Base-by-base conservation (phyloP, 768 basidiomycete genomes). In the Asterophora parasitica region DNA sequence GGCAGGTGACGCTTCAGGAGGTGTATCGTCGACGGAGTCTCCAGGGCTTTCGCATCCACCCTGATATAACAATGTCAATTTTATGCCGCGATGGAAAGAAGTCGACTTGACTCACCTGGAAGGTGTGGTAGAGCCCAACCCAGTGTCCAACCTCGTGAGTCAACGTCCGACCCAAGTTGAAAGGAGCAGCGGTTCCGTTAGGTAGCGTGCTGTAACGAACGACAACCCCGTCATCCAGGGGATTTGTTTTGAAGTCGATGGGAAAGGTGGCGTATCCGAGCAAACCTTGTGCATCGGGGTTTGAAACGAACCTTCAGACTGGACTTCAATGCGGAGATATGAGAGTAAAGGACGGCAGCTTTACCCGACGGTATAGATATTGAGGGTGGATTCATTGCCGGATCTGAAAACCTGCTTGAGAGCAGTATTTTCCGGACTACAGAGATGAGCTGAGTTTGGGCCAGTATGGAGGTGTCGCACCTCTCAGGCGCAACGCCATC, bases 231-330 rank as follows among this genome's bases (percentile, higher is more conserved):
- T 79, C 77, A 39, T 70, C 63, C 8, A 54, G 52, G 6, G 75
- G 74, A 42, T 59, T 54, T 33, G 54, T 19, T 4, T 50, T 38
- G 62, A 73, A 78, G 48, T 61, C 58, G 4, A 57, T 62, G 5
- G 78, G 78, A 56, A 78, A 73, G 8, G 76, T 75, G 7, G 74
- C 58, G 55, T 77, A 78, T 4, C 77, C 76, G 10, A 78, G 68
- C n/a, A 74, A 64, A 13, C 70, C 68, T 19, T 62, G 51, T 20
- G 60, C 62, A 13, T 57, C 54, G 3, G 60, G 58, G 34, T 45
- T 50, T 4, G 44, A 49, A 11, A 52, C 44, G 35, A 55, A 55
- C 2, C 56, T 55, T 60, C 60, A 47, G 51, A 52, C 1, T 54
- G 57, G 50, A 41, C 15, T 42, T 52, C 5, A 60, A 32, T 16